These are phyloP conservation scores for Helicocarpus griseus DNA, from an alignment of 2,329 filamentous ascomycete species.

Conservation along the genomic window DNA sequence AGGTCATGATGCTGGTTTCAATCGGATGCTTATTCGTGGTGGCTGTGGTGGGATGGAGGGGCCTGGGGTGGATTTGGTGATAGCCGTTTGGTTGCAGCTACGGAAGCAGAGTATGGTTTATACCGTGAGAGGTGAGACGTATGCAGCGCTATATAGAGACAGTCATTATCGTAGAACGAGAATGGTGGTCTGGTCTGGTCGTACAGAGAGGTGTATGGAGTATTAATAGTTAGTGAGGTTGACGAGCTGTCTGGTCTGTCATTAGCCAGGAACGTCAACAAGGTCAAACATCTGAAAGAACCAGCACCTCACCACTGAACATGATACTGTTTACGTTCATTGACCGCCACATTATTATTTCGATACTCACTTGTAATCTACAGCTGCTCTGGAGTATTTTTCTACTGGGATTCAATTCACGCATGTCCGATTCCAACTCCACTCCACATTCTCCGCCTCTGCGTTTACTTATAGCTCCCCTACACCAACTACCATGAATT, in stretches of 20 bases:
- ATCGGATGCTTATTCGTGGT: not conserved
- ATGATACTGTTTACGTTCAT: not conserved
- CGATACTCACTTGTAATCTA: not conserved
- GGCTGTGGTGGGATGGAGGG: not conserved
- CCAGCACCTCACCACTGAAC: not conserved
- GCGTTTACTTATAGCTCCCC: not conserved
- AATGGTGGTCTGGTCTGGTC: not conserved
- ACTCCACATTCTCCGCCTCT: not conserved
- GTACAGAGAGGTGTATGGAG: not conserved
- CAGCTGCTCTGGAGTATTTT: not conserved
- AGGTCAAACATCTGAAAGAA: not conserved
- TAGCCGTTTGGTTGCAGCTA: not conserved
- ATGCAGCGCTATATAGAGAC: not conserved
- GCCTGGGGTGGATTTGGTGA: not conserved
- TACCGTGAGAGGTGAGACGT: too few species aligned
- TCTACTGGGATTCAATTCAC: not conserved
- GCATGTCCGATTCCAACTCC: not conserved
- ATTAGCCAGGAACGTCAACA: not conserved
- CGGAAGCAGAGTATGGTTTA: too few species aligned
- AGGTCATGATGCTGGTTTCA: slow-evolving; percentile 24
- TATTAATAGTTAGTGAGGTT: not conserved
- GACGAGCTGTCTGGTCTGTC: too few species aligned
- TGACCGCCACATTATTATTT: too few species aligned
- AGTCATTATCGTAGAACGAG: not conserved
- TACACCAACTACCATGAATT: slow-evolving; percentile 20